These are phyloP conservation scores for Auricularia auricula-judae DNA, from an alignment of 768 basidiomycete genomes.

Conservation along the genomic window DNA sequence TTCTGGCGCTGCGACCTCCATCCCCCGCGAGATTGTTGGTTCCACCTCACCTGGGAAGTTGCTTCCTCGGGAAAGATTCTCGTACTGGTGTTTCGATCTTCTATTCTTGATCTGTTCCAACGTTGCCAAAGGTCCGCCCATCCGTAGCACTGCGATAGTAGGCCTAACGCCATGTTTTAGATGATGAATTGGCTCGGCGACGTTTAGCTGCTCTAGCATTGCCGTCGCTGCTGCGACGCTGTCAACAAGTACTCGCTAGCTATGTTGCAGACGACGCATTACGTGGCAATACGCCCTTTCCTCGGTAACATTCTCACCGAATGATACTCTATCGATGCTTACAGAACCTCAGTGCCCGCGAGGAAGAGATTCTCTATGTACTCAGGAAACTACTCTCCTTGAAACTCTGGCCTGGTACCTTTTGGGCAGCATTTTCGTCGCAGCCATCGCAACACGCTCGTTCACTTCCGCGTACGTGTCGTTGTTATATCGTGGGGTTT, in stretches of 20 bases:
- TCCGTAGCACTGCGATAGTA: not conserved
- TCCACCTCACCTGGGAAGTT: constrained; percentile 47
- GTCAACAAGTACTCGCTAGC: constrained; percentile 49
- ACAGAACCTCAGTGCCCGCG: constrained; percentile 39
- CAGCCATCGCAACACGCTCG: constrained; percentile 43
- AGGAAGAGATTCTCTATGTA: constrained; percentile 83
- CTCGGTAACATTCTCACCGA: constrained; percentile 39
- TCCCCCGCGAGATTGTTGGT: constrained; percentile 28
- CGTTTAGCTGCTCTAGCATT: constrained; percentile 65
- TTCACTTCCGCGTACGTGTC: constrained; percentile 45
- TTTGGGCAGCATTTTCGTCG: constrained; percentile 69
- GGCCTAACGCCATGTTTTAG: constrained; percentile 22
- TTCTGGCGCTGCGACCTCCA: not conserved
- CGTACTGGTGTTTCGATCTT: constrained; percentile 88
- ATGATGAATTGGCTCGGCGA: constrained; percentile 46
- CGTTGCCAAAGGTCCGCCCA: constrained; percentile 41
- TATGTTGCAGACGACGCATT: constrained; percentile 80
- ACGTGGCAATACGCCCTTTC: constrained; percentile 82
- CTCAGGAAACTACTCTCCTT: constrained; percentile 65
- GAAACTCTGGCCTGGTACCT: constrained; percentile 60
- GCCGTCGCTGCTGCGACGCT: constrained; percentile 67
- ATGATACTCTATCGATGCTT: not conserved
- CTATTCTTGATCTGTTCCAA: constrained; percentile 72
- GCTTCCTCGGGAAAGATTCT: constrained; percentile 72
- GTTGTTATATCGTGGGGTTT: not conserved